Base-by-base conservation (phyloP, 75 land plant genomes). In the Cupressus sempervirens region DNA sequence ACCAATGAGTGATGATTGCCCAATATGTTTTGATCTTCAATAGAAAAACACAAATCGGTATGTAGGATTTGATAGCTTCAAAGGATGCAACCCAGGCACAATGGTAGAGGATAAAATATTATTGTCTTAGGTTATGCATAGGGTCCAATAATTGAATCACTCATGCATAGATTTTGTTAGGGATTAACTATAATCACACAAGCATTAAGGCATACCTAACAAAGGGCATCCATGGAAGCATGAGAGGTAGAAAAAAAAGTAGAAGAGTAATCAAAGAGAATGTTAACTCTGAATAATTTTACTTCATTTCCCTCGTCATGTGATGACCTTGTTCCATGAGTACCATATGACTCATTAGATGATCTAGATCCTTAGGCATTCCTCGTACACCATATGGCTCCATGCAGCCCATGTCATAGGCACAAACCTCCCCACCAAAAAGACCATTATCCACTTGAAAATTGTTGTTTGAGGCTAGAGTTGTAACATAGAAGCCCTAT, bases 321-420 rank as follows among this genome's bases (percentile, higher is more conserved):
- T 0, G 88, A 41, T 45, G 68, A 38, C 62, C 74, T 35, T n/a
- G n/a, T n/a, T n/a, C n/a, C n/a, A n/a, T n/a, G n/a, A n/a, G n/a
- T n/a, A n/a, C n/a, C n/a, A n/a, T n/a, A n/a, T n/a, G n/a, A n/a
- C n/a, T n/a, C n/a, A n/a, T n/a, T n/a, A n/a, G n/a, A n/a, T n/a
- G n/a, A n/a, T n/a, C n/a, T n/a, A 23, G 65, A 4, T 58, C 65
- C n/a, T 35, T 46, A 74, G 76, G 26, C n/a, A 35, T 84, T 16
- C 94, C 98, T 15, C 96, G 83, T 3, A 97, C 91, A 23, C 97
- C 98, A 80, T 95, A 95, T 0, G 99, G 99, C 90, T 95, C 94
- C 41, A 58, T 80, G 34, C 86, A 85, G 13, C 95, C 93, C 0
- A 95, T 95, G 62, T 93, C 87, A 54, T 97, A 96, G n/a, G 89